phyloP scores from a whole-genome alignment of 345 rosid genomes.

The Rhizophora mangle region DNA sequence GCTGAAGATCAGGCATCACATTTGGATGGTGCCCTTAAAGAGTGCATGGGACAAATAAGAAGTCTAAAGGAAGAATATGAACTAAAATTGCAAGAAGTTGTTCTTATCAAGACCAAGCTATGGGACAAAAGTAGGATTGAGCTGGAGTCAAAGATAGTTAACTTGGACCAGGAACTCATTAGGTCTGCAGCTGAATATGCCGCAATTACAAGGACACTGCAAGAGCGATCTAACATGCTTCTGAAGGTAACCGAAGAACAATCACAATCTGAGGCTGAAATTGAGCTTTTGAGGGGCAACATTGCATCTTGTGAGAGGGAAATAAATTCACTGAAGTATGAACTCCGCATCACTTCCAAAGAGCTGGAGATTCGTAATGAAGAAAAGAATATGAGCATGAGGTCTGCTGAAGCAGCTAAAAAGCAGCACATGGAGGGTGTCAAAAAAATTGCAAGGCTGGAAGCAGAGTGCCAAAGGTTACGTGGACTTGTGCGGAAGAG shows the following conservation, averaged over 20 bases:
- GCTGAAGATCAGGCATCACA: conserved; percentile 87
- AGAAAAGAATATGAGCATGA: conserved; percentile 94
- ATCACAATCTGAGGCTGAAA: conserved; percentile 76
- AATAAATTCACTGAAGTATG: conserved; percentile 77
- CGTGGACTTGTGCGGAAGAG: conserved; percentile 88
- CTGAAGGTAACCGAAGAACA: conserved; percentile 71
- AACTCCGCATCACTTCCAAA: conserved; percentile 64
- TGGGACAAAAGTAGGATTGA: conserved; percentile 72
- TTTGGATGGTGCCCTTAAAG: conserved; percentile 94
- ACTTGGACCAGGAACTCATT: conserved; percentile 76
- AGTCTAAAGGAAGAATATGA: conserved; percentile 92
- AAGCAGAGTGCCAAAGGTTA: conserved; percentile 92
- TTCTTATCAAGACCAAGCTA: conserved; percentile 58
- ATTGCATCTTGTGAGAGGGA: conserved; percentile 86
- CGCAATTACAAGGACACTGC: conserved; percentile 74
- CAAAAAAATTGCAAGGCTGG: conserved; percentile 84
- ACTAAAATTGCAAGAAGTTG: conserved; percentile 68
- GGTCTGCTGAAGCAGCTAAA: conserved; percentile 87
- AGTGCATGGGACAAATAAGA: conserved; percentile 93
- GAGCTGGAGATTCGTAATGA: conserved; percentile 94
- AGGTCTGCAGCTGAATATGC: conserved; percentile 76
- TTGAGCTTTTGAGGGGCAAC: conserved; percentile 76
- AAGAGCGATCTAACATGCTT: conserved; percentile 81
- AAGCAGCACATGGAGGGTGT: conserved; percentile 89
- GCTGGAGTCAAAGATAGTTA: conserved; percentile 58